Conservation (phyloP, 805 yeast genomes). For the Wickerhamomyces chambardii region DNA sequence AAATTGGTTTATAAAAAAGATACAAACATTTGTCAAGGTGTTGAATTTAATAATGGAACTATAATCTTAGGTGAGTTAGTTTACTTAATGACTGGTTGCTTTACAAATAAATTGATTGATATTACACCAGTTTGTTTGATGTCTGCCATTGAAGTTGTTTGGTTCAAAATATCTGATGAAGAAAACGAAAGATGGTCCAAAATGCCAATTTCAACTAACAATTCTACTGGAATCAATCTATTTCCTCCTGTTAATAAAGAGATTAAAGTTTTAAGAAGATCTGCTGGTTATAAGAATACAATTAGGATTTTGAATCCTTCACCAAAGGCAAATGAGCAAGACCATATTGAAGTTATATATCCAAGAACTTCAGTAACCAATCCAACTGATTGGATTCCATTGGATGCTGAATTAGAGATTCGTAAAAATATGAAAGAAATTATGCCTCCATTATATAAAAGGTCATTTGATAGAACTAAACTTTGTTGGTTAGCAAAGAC, state of each 20-base stretch:
- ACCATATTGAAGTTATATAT: constrained; percentile 1
- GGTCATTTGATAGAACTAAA: constrained; percentile 19
- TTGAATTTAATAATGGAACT: constrained; percentile 4
- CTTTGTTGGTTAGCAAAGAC: constrained; percentile 29
- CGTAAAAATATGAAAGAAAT: constrained; percentile 20
- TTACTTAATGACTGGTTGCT: constrained; percentile 10
- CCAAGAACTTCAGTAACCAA: constrained; percentile 6
- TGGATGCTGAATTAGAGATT: constrained; percentile 4
- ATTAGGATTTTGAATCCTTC: constrained; percentile 1
- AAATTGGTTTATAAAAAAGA: constrained; percentile 3
- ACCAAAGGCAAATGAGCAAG: not conserved
- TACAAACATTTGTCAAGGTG: constrained; percentile 1
- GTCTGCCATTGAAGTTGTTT: constrained; percentile 10
- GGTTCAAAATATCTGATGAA: constrained; percentile 7
- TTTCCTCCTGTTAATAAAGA: constrained; percentile 11
- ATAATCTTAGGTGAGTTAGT: constrained; percentile 3
- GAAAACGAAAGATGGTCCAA: constrained; percentile 3
- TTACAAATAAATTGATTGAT: constrained; percentile 9
- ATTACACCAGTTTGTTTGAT: constrained; percentile 4
- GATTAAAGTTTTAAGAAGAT: constrained; percentile 8
- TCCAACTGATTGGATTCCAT: constrained; percentile 10
- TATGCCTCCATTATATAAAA: constrained; percentile 4
- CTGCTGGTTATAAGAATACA: constrained; percentile 7
- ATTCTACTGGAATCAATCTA: constrained; percentile 8
- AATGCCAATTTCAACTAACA: constrained; percentile 9